These are phyloP conservation scores for Tuber borchii DNA, from an alignment of 495 filamentous ascomycete genomes.

Conservation along the genomic window DNA sequence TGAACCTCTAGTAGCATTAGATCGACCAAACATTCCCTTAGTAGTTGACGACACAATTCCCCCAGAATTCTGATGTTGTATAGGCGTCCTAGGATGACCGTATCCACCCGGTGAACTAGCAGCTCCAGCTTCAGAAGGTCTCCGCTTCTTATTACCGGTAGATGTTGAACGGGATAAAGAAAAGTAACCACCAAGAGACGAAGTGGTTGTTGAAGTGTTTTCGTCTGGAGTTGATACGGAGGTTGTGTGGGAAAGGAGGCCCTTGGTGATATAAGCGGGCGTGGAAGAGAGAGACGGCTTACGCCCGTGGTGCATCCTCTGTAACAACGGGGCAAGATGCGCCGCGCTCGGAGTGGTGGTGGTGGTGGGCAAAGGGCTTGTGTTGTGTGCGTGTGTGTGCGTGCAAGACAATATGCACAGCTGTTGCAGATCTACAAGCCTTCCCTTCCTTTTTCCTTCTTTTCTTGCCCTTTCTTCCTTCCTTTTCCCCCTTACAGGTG, in stretches of 20 bases:
- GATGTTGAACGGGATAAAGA: conserved; percentile 35
- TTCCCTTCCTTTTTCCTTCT: neutral
- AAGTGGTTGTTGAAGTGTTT: conserved; percentile 17
- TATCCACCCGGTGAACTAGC: neutral
- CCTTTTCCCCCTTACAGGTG: neutral
- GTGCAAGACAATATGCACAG: neutral
- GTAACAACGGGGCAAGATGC: neutral
- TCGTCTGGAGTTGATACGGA: conserved; percentile 39
- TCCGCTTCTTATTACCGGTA: conserved; percentile 24
- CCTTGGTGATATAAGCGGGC: conserved; percentile 39
- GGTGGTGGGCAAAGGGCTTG: neutral
- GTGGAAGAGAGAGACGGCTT: conserved; percentile 39
- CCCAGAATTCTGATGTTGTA: neutral
- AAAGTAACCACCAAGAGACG: conserved; percentile 38
- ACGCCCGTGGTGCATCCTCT: conserved; percentile 32
- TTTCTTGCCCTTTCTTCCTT: neutral
- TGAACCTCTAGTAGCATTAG: conserved; percentile 19
- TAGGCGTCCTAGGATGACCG: neutral
- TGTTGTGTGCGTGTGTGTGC: neutral
- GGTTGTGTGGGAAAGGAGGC: conserved; percentile 37
- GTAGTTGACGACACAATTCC: conserved; percentile 7
- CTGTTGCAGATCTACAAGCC: neutral
- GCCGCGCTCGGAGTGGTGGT: neutral
- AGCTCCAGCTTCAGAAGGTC: conserved; percentile 24
- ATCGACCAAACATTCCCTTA: conserved; percentile 34